phyloP scores from a whole-genome alignment of 2,329 filamentous ascomycete species.

The Fusarium sp. region DNA sequence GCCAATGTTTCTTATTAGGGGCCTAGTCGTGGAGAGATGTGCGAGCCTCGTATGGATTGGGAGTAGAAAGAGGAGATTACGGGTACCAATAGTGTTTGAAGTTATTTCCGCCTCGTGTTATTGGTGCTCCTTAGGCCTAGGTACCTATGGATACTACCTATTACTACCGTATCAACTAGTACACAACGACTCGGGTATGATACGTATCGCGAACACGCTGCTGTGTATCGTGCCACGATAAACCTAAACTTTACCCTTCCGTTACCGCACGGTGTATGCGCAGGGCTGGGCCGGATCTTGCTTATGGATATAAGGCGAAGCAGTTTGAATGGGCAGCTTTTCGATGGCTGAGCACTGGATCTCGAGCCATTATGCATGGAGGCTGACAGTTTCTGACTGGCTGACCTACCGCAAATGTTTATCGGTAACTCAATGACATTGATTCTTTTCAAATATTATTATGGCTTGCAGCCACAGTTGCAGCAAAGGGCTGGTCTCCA shows the following conservation, averaged over 20 bases:
- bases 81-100: conserved; percentile 1
- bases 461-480: conserved; percentile 18
- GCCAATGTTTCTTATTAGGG: conserved; percentile 35
- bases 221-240: conserved; percentile 23
- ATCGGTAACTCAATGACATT: neutral
- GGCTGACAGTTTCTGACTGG: conserved; percentile 21
- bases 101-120: conserved; percentile 12
- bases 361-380: conserved; percentile 6
- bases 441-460: neutral
- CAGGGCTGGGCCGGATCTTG: conserved; percentile 11
- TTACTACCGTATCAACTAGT: neutral
- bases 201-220: conserved; percentile 5
- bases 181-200: conserved; percentile 13
- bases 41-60: conserved; percentile 18
- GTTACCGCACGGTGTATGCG: conserved; percentile 17
- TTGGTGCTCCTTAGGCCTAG: neutral
- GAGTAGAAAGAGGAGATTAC: conserved; percentile 3
- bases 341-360: conserved; percentile 13
- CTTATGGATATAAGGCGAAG: conserved; percentile 7
- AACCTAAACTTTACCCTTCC: conserved; percentile 13
- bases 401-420: conserved; percentile 19
- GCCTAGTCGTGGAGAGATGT: conserved; percentile 18
- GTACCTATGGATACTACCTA: too few relatives aligned
- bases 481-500: conserved; percentile 7
- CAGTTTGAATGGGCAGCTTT: conserved; percentile 1